Base-by-base conservation (phyloP, 2,329 filamentous ascomycete genomes). In the Parascedosporium putredinis region DNA sequence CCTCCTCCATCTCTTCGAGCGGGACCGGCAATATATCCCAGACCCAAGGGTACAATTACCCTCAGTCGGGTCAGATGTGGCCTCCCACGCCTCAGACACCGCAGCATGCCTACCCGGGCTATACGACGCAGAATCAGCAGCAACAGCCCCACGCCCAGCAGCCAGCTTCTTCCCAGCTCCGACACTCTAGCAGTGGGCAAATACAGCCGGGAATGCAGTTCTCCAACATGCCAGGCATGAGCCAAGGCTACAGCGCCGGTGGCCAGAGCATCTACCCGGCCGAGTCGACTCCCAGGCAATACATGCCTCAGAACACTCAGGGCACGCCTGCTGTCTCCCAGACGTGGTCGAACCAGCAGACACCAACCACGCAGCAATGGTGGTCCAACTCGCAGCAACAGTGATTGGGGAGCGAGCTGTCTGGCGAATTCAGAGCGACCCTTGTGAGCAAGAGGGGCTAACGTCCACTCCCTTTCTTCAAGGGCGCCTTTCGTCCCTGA, bases 241-340 rank as follows among this genome's bases (percentile, higher is more conserved):
- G 71, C 29, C 81, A 83, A 58, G 70, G 72, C 31, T 81, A 80
- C 58, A 38, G 48, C 3, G n/a, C 50, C 16, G 69, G 74, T 23
- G 69, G 72, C 6, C 77, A 80, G 57, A 72, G 71, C 47, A 76
- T 83, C 58, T 82, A 81, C 56, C 67, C 76, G 16, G 66, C 78
- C 24, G 81, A 84, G 44, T 79, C 82, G 64, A 81, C 78, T 1
- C 75, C 78, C 3, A 71, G 81, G 48, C 77, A 82, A 59, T 84
- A 84, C 67, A 76, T 88, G 78, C 80, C 84, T 58, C 73, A 81
- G 65, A 68, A 75, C 64, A 66, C 74, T 57, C 64, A 80, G 3
- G 67, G 66, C 3, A 65, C 67, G 5, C 74, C 75, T 9, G 68
- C 73, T 5, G 72, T 72, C 20, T 71, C 72, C 2, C 76, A 79